Evolutionary conservation across 2,329 filamentous ascomycete species (phyloP).

Genomic region (Penicillium thymicola): DNA sequence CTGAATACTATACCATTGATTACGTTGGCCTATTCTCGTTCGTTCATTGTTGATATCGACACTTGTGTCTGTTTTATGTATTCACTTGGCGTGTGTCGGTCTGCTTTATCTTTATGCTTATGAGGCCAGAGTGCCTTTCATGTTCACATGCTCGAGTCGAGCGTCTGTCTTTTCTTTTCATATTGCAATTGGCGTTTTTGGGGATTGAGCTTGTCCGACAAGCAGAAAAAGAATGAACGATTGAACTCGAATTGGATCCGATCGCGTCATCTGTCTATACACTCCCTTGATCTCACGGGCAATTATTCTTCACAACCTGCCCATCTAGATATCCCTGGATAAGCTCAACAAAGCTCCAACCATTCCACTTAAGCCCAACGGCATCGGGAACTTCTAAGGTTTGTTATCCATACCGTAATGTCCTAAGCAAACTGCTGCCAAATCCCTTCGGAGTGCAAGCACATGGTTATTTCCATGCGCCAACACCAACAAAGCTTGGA

Average conservation of each 20-base stretch:
- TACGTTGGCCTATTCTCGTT: background rate
- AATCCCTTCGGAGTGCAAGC: slow-evolving; percentile 12
- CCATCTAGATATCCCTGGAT: slow-evolving; percentile 14
- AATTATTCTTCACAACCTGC: background rate
- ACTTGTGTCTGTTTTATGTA: background rate
- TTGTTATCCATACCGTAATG: slow-evolving; percentile 24
- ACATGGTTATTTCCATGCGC: slow-evolving; percentile 17
- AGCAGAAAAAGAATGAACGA: background rate
- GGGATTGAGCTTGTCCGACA: background rate
- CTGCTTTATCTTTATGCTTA: slow-evolving; percentile 2
- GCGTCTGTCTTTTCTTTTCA: background rate
- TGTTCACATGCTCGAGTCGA: slow-evolving; percentile 1
- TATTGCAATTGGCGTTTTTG: slow-evolving; percentile 2
- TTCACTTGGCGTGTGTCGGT: slow-evolving; percentile 1
- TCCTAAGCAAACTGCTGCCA: slow-evolving; percentile 17
- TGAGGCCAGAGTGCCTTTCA: background rate
- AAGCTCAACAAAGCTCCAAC: slow-evolving; percentile 19
- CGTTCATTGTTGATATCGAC: background rate
- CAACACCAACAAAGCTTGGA: background rate
- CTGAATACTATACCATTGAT: background rate
- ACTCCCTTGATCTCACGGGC: background rate
- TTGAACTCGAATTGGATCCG: background rate
- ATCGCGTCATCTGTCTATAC: background rate
- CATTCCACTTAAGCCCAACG: slow-evolving; percentile 12
- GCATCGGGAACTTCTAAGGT: slow-evolving; percentile 7